Evolutionary conservation across 768 basidiomycete genomes (phyloP), one percentile per base, ranked within the genome.

Genomic region (Obba rivulosa): DNA sequence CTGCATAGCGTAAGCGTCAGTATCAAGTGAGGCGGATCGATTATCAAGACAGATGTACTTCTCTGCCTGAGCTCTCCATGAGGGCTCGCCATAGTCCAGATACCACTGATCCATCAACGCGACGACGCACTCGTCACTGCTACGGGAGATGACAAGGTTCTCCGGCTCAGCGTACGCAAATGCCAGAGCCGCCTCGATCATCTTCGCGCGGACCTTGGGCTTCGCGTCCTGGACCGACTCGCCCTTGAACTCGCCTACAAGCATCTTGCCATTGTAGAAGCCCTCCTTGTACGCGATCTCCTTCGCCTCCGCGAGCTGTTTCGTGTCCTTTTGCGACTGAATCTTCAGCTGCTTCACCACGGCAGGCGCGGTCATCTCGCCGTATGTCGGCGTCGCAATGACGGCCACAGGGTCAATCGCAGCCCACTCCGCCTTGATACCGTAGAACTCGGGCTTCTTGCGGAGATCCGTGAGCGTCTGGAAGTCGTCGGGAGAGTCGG

Each of bases 51-150:
- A 8, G 28, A 35, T 34, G 45, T 61, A 91, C 92, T 76, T 83
- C 65, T 92, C 87, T 4, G 91, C 81, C 60, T 89, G 78, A 14
- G 76, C 79, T 65, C 85, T 88, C 96, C 96, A 99, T n/a, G 65
- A 63, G 1, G 80, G 66, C 71, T 97, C 92, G 57, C 95, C 96
- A 59, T 97, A 99, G 67, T 98, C 92, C 66, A 98, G 69, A 67
- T 98, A 99, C 94, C 95, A 99, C 68, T 99, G 96, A 64, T 99
- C 96, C 81, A 93, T 94, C 56, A 99, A 71, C 3, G 95, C 94
- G 49, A 99, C 92, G 17, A 97, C 89, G 71, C 96, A 99, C 68
- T 97, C 95, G 61, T 99, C 96, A n/a, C 79, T 82, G 66, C 87
- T 92, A 38, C 95, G 77, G 39, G 86, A 90, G 59, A 93, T 80